phyloP scores from a whole-genome alignment of 2,329 filamentous ascomycete species.

The Fusarium falciforme region DNA sequence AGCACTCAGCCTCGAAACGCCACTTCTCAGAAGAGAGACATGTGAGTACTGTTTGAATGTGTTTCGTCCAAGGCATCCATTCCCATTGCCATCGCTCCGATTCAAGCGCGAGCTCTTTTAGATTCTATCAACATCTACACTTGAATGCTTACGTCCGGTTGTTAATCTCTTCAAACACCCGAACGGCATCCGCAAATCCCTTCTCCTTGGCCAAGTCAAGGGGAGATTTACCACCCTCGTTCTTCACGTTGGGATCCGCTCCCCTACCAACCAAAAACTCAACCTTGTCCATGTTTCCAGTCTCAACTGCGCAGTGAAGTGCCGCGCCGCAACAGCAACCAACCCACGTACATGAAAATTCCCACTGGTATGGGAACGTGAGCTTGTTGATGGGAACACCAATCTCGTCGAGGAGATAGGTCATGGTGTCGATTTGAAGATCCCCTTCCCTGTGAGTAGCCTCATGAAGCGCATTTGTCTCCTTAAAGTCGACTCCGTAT shows the following conservation, averaged over 20 bases:
- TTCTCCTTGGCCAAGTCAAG: neutral
- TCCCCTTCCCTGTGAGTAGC: neutral
- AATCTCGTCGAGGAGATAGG: neutral
- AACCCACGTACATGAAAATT: neutral
- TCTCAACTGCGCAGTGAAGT: neutral
- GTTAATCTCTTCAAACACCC: neutral
- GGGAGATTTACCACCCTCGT: neutral
- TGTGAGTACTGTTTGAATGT: neutral
- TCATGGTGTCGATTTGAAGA: neutral
- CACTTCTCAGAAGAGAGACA: too few species aligned
- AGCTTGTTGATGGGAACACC: neutral
- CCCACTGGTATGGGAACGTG: neutral
- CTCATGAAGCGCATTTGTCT: neutral
- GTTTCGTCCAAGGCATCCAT: neutral
- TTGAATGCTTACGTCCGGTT: neutral
- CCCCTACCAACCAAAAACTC: neutral
- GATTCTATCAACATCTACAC: too few species aligned
- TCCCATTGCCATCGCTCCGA: too few species aligned
- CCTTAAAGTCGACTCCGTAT: neutral
- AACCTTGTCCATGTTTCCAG: neutral
- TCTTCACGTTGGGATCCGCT: neutral
- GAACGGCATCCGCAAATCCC: neutral
- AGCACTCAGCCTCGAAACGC: neutral
- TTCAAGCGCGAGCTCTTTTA: too few species aligned
- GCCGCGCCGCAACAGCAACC: neutral